Evolutionary conservation across 805 yeast species (phyloP).

Genomic region (Komagataella pseudopastoris): DNA sequence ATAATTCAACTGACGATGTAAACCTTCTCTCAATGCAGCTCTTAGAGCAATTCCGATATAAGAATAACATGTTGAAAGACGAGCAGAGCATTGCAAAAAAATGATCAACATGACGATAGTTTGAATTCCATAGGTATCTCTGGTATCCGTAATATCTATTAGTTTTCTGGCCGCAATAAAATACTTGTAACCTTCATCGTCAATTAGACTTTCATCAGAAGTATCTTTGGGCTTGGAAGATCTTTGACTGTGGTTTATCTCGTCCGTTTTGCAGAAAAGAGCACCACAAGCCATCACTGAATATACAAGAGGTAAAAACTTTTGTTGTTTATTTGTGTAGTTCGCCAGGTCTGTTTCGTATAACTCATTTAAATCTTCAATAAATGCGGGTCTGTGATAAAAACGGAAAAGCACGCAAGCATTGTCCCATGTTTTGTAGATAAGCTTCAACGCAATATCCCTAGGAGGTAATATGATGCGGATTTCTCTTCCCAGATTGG

Average conservation of each 20-base stretch:
- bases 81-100: conserved; percentile 79
- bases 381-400: conserved; percentile 73
- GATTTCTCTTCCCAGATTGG: conserved; percentile 33
- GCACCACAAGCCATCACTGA: conserved; percentile 87
- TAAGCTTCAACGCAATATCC: conserved; percentile 54
- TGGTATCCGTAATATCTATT: conserved; percentile 73
- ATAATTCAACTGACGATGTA: conserved; percentile 59
- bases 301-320: conserved; percentile 68
- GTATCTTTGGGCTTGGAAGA: conserved; percentile 10
- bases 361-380: conserved; percentile 59
- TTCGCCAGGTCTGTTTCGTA: conserved; percentile 65
- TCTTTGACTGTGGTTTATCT: conserved; percentile 8
- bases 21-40: conserved; percentile 70
- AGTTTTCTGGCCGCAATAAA: conserved; percentile 70
- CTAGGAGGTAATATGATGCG: conserved; percentile 64
- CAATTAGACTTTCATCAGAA: conserved; percentile 23
- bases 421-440: conserved; percentile 69
- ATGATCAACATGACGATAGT: conserved; percentile 77
- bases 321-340: conserved; percentile 60
- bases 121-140: conserved; percentile 73
- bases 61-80: conserved; percentile 77
- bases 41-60: conserved; percentile 82
- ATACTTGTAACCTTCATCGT: conserved; percentile 70
- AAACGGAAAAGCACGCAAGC: conserved; percentile 80
- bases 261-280: conserved; percentile 45